Conservation (phyloP, 352 stramenopile genomes). For the Pythium insidiosum region DNA sequence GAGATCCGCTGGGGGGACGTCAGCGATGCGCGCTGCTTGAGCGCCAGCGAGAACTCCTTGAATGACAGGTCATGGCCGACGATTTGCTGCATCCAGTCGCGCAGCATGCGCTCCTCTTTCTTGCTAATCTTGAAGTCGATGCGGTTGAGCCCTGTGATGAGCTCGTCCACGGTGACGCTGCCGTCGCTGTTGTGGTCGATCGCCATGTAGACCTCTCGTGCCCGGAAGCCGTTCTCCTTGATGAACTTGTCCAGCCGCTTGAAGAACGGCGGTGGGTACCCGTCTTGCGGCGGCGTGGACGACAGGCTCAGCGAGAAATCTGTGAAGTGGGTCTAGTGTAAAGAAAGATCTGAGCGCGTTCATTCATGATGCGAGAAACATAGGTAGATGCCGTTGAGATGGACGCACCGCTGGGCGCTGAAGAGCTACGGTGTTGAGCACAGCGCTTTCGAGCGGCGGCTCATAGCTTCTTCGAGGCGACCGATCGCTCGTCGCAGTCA, state of each 20-base stretch:
- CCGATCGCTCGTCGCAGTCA: no score
- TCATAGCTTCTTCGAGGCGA: no score
- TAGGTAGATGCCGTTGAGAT: no score
- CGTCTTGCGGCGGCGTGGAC: constrained; percentile 16
- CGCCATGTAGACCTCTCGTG: constrained; percentile 32
- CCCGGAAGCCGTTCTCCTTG: constrained; percentile 34
- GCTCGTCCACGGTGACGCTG: constrained; percentile 29
- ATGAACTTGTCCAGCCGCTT: constrained; percentile 45
- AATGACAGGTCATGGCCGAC: constrained; percentile 42
- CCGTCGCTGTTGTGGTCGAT: constrained; percentile 36
- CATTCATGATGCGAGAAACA: no score
- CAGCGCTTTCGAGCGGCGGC: constrained; percentile 9
- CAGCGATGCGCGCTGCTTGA: constrained; percentile 46
- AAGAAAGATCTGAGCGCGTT: no score
- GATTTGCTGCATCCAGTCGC: constrained; percentile 38
- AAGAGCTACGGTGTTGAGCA: constrained; percentile 6
- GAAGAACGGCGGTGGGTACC: constrained; percentile 39
- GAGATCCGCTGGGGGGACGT: constrained; percentile 34
- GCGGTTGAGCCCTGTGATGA: constrained; percentile 32
- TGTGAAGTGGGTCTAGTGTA: constrained; percentile 10
- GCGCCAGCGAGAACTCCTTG: constrained; percentile 44
- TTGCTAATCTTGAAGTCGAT: constrained; percentile 45
- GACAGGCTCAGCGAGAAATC: constrained; percentile 8
- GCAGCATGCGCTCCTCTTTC: constrained; percentile 28
- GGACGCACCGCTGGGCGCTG: no score